phyloP scores from a whole-genome alignment of 2,329 filamentous ascomycete species.

The Scopulariopsis brevicaulis region DNA sequence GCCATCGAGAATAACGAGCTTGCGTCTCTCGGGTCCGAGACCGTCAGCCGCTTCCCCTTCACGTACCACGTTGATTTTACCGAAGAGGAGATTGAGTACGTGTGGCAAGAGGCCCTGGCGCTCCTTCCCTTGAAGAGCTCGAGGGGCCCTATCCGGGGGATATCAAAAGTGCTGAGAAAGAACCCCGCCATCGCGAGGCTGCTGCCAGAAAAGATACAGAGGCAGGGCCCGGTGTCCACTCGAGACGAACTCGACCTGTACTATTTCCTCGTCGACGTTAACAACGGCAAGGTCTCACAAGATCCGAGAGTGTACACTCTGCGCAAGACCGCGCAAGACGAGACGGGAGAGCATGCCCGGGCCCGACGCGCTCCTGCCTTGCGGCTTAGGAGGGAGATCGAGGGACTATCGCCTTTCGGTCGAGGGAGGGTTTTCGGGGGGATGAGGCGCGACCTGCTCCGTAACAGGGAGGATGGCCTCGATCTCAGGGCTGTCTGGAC shows the following conservation, averaged over 20 bases:
- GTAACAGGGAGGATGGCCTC: slow-evolving; percentile 37
- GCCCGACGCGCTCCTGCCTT: slow-evolving; percentile 24
- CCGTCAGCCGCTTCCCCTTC: not conserved
- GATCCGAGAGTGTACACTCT: slow-evolving; percentile 17
- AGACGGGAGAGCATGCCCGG: slow-evolving; percentile 14
- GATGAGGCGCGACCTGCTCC: slow-evolving; percentile 31
- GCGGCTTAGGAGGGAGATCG: slow-evolving; percentile 35
- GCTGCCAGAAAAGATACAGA: slow-evolving; percentile 6
- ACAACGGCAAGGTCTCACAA: slow-evolving; percentile 10
- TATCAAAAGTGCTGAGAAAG: slow-evolving; percentile 9
- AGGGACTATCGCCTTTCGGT: slow-evolving; percentile 30
- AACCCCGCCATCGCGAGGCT: slow-evolving; percentile 2
- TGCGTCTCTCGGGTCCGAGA: not conserved
- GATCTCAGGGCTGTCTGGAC: slow-evolving; percentile 42
- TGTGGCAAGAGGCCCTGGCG: slow-evolving; percentile 6
- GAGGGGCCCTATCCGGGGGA: slow-evolving; percentile 8
- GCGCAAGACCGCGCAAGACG: slow-evolving; percentile 16
- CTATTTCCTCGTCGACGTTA: slow-evolving; percentile 24
- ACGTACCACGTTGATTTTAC: slow-evolving; percentile 35
- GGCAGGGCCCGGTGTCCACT: slow-evolving; percentile 9
- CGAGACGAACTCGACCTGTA: slow-evolving; percentile 20
- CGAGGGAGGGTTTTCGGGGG: slow-evolving; percentile 27
- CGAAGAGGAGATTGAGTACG: slow-evolving; percentile 20
- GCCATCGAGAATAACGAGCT: not conserved
- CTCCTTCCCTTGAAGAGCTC: slow-evolving; percentile 3